Conservation (phyloP, 2,329 filamentous ascomycete species). For the Nemania diffusa region DNA sequence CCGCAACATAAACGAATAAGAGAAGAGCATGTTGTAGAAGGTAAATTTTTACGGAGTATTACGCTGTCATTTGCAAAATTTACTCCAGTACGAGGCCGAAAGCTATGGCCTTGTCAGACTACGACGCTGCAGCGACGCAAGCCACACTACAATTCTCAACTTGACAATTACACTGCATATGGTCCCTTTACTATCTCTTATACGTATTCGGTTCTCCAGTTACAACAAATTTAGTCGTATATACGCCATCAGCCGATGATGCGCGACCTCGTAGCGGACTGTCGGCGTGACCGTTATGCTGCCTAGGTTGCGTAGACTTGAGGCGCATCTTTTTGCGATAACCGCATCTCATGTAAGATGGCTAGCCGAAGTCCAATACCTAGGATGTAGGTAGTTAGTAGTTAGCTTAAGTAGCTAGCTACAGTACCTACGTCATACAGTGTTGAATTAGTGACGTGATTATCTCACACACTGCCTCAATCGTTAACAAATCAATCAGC, state of each 20-base stretch:
- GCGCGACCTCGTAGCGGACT: not conserved
- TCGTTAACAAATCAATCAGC: conserved; percentile 20
- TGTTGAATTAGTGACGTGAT: not conserved
- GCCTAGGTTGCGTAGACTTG: not conserved
- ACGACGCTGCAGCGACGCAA: not conserved
- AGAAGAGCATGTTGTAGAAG: not conserved
- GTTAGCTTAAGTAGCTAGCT: too few species aligned
- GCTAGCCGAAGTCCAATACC: too few species aligned
- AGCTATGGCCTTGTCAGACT: conserved; percentile 10
- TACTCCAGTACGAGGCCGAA: not conserved
- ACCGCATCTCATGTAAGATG: too few species aligned
- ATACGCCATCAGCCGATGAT: not conserved
- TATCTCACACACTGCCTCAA: conserved; percentile 14
- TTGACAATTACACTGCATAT: not conserved
- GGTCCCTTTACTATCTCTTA: not conserved
- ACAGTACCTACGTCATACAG: not conserved
- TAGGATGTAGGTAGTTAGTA: too few species aligned
- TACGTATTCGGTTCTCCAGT: not conserved
- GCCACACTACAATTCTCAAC: not conserved
- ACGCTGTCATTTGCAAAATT: not conserved
- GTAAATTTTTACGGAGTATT: not conserved
- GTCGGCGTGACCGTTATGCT: too few species aligned
- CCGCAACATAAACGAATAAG: not conserved
- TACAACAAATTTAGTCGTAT: not conserved
- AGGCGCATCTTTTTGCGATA: too few species aligned